Evolutionary conservation across 306 rosid genomes (phyloP).

Genomic region (Astragalus membranaceus): DNA sequence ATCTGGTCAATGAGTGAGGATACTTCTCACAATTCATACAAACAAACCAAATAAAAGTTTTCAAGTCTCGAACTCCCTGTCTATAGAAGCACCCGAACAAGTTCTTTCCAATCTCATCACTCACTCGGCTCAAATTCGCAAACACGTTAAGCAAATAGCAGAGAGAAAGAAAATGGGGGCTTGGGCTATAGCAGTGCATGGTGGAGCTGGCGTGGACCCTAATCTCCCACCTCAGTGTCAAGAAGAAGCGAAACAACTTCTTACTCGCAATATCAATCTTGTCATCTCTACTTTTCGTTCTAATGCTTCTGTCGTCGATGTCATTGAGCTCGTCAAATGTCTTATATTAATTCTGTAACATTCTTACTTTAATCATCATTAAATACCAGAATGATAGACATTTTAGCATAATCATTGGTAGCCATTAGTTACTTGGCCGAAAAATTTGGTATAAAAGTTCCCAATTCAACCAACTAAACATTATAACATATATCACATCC

Average conservation of each 20-base stretch:
- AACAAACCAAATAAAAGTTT: not conserved
- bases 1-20: too few species aligned
- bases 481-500: too few species aligned
- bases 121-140: not conserved
- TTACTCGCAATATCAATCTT: conserved; percentile 68
- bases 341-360: not conserved
- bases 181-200: conserved; percentile 97
- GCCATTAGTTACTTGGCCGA: too few species aligned
- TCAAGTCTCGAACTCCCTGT: not conserved
- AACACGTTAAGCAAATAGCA: not conserved
- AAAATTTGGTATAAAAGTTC: too few species aligned
- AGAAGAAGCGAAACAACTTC: conserved; percentile 78
- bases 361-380: too few species aligned
- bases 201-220: conserved; percentile 99
- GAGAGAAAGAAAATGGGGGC: conserved; percentile 34
- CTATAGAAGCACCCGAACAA: not conserved
- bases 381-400: too few species aligned
- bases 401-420: too few species aligned
- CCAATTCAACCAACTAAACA: too few species aligned
- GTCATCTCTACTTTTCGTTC: conserved; percentile 78
- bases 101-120: not conserved
- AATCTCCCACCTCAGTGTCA: conserved; percentile 78
- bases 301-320: conserved; percentile 66
- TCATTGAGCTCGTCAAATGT: conserved; percentile 88
- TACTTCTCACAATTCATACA: too few species aligned